Evolutionary conservation across 805 yeast genomes (phyloP).

Genomic region (Yamadazyma tumulicola): DNA sequence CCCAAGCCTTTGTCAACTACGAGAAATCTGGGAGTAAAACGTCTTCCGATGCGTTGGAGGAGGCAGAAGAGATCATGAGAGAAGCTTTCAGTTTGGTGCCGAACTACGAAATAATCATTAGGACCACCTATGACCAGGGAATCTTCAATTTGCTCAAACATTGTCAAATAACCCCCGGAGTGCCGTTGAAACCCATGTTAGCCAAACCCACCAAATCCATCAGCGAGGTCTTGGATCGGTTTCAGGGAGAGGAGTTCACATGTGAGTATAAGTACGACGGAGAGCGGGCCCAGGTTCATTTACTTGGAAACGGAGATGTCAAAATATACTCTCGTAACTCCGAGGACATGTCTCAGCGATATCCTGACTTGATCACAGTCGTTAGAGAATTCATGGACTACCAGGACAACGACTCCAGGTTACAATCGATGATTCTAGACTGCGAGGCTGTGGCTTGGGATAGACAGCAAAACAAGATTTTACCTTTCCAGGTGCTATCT

Average conservation of each 20-base stretch:
- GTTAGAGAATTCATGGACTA: slow-evolving; percentile 54
- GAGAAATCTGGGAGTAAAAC: slow-evolving; percentile 38
- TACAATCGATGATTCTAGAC: slow-evolving; percentile 62
- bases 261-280: slow-evolving; percentile 98
- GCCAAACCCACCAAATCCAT: slow-evolving; percentile 96
- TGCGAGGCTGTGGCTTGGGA: slow-evolving; percentile 99
- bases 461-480: slow-evolving; percentile 64
- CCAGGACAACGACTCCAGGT: slow-evolving; percentile 19
- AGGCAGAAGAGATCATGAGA: slow-evolving; percentile 75
- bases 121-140: slow-evolving; percentile 64
- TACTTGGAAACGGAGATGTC: slow-evolving; percentile 60
- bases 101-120: slow-evolving; percentile 77
- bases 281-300: slow-evolving; percentile 93
- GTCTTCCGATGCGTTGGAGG: slow-evolving; percentile 41
- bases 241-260: slow-evolving; percentile 80
- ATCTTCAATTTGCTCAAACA: slow-evolving; percentile 60
- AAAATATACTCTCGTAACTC: slow-evolving; percentile 88
- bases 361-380: slow-evolving; percentile 81
- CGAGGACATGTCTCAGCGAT: slow-evolving; percentile 94
- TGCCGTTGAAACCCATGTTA: slow-evolving; percentile 95
- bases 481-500: slow-evolving; percentile 90
- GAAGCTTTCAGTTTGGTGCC: slow-evolving; percentile 90
- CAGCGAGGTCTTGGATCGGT: slow-evolving; percentile 86
- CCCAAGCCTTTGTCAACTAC: slow-evolving; percentile 72
- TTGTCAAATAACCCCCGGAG: slow-evolving; percentile 81